These are phyloP conservation scores for Pichia ethanolica DNA, from an alignment of 805 yeast species.

Conservation along the genomic window DNA sequence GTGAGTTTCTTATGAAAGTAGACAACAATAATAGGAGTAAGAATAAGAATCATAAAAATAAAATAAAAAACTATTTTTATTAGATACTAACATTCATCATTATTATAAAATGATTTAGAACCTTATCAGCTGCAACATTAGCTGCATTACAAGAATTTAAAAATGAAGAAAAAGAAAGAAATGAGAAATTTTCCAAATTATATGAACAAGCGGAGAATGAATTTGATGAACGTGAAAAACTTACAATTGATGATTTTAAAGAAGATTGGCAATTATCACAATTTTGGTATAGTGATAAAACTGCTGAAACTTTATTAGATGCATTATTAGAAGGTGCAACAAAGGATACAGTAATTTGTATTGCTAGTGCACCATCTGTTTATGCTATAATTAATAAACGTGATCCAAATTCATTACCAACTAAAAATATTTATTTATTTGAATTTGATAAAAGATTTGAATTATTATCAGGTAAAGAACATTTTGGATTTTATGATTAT, in stretches of 20 bases:
- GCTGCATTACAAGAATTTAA: slow-evolving; percentile 60
- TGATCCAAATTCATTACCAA: slow-evolving; percentile 47
- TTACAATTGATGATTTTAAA: slow-evolving; percentile 59
- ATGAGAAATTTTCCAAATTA: slow-evolving; percentile 48
- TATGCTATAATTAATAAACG: slow-evolving; percentile 69
- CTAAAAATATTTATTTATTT: slow-evolving; percentile 61
- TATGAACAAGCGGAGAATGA: slow-evolving; percentile 50
- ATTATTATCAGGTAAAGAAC: slow-evolving; percentile 57
- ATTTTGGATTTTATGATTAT: slow-evolving; percentile 72
- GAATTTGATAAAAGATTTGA: slow-evolving; percentile 77
- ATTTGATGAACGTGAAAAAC: slow-evolving; percentile 29
- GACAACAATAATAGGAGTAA: no score
- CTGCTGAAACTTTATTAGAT: slow-evolving; percentile 61
- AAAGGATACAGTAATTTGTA: slow-evolving; percentile 58
- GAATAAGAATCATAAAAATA: no score
- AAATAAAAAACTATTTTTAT: no score
- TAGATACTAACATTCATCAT: no score
- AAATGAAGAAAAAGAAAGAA: slow-evolving; percentile 51
- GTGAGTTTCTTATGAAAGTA: background rate
- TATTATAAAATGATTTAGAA: slow-evolving; percentile 16
- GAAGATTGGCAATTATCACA: slow-evolving; percentile 96
- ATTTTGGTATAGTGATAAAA: slow-evolving; percentile 77
- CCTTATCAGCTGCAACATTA: slow-evolving; percentile 41
- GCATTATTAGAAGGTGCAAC: slow-evolving; percentile 75
- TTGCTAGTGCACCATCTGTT: slow-evolving; percentile 88